Percentiles rank a stretch among this genome's conserved stretches.
These are phyloP conservation scores for Eremothecium cymbalariae DNA, from an alignment of 1,139 yeast genomes.

Conservation along the genomic window DNA sequence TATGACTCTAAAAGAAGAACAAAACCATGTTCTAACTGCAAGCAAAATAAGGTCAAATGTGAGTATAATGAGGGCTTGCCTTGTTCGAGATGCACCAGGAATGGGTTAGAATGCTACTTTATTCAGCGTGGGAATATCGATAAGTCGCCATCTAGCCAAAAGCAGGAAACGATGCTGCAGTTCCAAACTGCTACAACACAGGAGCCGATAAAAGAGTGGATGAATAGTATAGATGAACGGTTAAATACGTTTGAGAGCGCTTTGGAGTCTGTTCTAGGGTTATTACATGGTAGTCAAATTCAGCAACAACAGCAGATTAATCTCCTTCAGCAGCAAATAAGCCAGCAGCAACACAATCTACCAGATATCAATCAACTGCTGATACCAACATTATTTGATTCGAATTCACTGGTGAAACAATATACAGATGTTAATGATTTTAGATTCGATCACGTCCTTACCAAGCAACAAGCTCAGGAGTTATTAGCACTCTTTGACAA, in stretches of 20 bases:
- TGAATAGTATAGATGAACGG: constrained; percentile 44
- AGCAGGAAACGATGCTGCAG: constrained; percentile 12
- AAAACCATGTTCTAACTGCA: constrained; percentile 59
- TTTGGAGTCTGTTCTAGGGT: constrained; percentile 31
- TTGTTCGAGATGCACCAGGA: constrained; percentile 50
- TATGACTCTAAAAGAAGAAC: constrained; percentile 20
- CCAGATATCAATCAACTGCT: constrained; percentile 2
- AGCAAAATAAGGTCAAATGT: constrained; percentile 58
- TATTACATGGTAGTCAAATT: constrained; percentile 29
- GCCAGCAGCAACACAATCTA: constrained; percentile 3
- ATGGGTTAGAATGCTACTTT: constrained; percentile 49
- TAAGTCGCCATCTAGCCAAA: neutral
- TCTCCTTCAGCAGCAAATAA: constrained; percentile 2
- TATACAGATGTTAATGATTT: constrained; percentile 9
- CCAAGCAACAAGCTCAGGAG: constrained; percentile 40
- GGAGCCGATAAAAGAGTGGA: constrained; percentile 12
- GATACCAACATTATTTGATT: neutral
- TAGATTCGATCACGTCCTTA: constrained; percentile 11
- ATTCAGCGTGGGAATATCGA: constrained; percentile 36
- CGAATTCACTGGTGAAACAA: neutral
- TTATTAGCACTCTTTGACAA: constrained; percentile 47
- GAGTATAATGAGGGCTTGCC: constrained; percentile 39
- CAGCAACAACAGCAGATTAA: constrained; percentile 14
- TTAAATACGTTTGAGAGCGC: constrained; percentile 42
- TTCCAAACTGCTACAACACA: constrained; percentile 2